phyloP scores from a whole-genome alignment of 306 rosid genomes.

The Quercus cerris region DNA sequence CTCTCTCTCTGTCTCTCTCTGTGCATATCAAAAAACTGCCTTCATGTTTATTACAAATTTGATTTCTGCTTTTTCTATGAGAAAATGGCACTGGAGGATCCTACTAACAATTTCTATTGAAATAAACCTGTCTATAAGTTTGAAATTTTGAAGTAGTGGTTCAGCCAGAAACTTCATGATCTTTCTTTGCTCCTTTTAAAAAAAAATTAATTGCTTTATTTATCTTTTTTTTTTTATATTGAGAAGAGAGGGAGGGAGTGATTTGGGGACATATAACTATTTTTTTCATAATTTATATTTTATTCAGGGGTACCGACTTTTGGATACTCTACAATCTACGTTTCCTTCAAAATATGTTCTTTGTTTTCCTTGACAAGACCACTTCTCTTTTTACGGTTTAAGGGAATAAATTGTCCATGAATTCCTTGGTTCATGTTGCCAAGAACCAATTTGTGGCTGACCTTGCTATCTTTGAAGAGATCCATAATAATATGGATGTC shows the following conservation, averaged over 20 bases:
- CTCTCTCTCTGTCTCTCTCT: neutral
- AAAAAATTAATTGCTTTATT: neutral
- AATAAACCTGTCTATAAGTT: neutral
- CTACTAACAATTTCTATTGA: neutral
- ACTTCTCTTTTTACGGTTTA: neutral
- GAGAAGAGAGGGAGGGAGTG: neutral
- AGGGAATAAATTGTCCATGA: neutral
- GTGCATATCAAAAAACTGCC: neutral
- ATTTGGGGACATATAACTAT: no score
- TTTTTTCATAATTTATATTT: no score
- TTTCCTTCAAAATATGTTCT: neutral
- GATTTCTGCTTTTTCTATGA: neutral
- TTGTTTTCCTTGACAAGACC: neutral
- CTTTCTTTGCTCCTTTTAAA: neutral
- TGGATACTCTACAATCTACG: neutral
- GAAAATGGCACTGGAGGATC: neutral
- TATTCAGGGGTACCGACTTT: neutral
- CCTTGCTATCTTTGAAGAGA: no score
- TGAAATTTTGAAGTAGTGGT: neutral
- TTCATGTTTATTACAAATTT: neutral
- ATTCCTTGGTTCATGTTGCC: neutral
- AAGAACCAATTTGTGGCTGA: no score
- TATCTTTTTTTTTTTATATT: neutral
- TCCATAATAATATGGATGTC: no score
- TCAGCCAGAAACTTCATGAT: slow-evolving; percentile 1